Evolutionary conservation across 108 stramenopile genomes (phyloP).

Genomic region (Ochromonas danica): DNA sequence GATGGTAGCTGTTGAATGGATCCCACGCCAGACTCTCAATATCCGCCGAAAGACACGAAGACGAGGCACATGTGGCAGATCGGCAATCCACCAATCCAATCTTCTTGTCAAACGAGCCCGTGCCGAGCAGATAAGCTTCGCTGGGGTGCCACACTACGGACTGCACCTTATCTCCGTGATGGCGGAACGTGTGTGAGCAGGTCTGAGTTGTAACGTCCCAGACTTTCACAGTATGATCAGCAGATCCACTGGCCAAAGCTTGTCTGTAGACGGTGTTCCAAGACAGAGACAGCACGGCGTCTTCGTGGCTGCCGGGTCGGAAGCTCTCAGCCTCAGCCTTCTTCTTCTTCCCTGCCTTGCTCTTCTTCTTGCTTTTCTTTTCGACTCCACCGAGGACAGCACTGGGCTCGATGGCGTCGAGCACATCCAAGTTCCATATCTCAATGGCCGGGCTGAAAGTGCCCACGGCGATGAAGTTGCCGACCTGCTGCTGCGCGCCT

Average conservation of each 20-base stretch:
- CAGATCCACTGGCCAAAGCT: constrained; percentile 89
- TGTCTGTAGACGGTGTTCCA: constrained; percentile 93
- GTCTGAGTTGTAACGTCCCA: constrained; percentile 84
- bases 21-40: constrained; percentile 77
- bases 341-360: constrained; percentile 45
- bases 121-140: constrained; percentile 83
- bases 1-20: constrained; percentile 68
- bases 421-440: constrained; percentile 97
- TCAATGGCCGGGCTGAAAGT: constrained; percentile 95
- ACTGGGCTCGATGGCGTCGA: constrained; percentile 92
- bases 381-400: constrained; percentile 82
- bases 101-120: constrained; percentile 81
- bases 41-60: constrained; percentile 41
- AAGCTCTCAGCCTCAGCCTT: background rate
- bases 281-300: constrained; percentile 91
- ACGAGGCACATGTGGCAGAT: constrained; percentile 45
- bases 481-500: constrained; percentile 51
- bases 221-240: constrained; percentile 90
- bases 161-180: constrained; percentile 95
- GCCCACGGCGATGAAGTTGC: constrained; percentile 90
- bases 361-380: constrained; percentile 60
- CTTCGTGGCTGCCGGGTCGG: background rate
- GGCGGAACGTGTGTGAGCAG: constrained; percentile 63
- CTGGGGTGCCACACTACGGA: constrained; percentile 83
- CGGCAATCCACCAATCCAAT: constrained; percentile 80